phyloP scores from a whole-genome alignment of 345 rosid genomes.

The Carallia pectinifolia region DNA sequence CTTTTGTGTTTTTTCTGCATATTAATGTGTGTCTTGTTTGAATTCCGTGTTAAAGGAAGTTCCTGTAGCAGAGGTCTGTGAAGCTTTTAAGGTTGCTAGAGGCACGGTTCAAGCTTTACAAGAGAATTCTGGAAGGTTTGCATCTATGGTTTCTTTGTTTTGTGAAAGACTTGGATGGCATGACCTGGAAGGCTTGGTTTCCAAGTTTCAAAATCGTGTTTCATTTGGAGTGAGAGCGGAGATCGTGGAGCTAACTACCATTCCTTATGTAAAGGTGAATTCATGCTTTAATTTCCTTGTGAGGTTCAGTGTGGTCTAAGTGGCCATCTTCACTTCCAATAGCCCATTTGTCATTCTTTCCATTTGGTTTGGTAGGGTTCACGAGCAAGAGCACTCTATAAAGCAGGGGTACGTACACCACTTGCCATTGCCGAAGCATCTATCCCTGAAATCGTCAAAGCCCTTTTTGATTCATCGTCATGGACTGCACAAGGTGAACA shows the following conservation, averaged over 20 bases:
- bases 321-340: not conserved
- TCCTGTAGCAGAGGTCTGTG: conserved; percentile 89
- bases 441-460: conserved; percentile 75
- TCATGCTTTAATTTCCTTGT: not conserved
- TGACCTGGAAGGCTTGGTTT: conserved; percentile 87
- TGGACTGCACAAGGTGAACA: conserved; percentile 75
- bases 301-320: not conserved
- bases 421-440: conserved; percentile 95
- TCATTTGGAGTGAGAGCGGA: conserved; percentile 99
- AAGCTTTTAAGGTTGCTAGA: conserved; percentile 87
- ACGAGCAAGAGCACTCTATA: conserved; percentile 91
- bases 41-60: conserved; percentile 64
- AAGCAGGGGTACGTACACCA: conserved; percentile 93
- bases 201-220: conserved; percentile 93
- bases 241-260: conserved; percentile 89
- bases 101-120: conserved; percentile 97
- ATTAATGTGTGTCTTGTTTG: conserved; percentile 10
- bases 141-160: conserved; percentile 93
- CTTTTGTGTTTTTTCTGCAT: not conserved
- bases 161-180: conserved; percentile 98
- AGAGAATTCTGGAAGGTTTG: conserved; percentile 98
- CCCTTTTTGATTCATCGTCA: conserved; percentile 84
- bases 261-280: conserved; percentile 85
- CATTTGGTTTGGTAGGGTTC: conserved; percentile 54
- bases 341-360: not conserved